These are phyloP conservation scores for Malassezia cuniculi DNA, from an alignment of 1,284 basidiomycete species.

Conservation along the genomic window DNA sequence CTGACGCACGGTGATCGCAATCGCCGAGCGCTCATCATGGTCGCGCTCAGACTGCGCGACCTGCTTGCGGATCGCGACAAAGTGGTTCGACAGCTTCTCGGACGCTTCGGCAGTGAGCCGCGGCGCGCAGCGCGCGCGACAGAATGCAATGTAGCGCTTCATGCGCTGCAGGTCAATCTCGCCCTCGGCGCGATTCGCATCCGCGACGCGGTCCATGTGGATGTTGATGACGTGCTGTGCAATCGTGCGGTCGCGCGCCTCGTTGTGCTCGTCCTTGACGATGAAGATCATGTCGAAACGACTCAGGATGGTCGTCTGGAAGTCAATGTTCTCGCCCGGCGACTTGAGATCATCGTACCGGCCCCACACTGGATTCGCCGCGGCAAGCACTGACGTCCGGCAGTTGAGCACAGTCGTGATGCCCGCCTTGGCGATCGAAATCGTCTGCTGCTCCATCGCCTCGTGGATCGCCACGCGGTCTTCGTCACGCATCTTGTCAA, in stretches of 20 bases:
- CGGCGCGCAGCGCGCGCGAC: constrained; percentile 92
- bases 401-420: constrained; percentile 97
- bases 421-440: constrained; percentile 97
- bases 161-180: constrained; percentile 96
- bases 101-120: constrained; percentile 81
- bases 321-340: constrained; percentile 96
- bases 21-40: constrained; percentile 91
- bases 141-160: constrained; percentile 93
- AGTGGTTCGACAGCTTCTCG: constrained; percentile 93
- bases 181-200: constrained; percentile 54
- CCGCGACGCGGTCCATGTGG: constrained; percentile 79
- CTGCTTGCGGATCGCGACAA: constrained; percentile 83
- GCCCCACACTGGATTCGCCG: constrained; percentile 96
- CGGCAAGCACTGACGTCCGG: constrained; percentile 86
- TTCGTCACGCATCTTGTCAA: constrained; percentile 99
- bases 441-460: constrained; percentile 99
- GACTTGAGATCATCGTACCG: constrained; percentile 94
- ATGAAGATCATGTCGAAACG: constrained; percentile 99
- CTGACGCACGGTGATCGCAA: constrained; percentile 97
- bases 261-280: constrained; percentile 95
- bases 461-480: constrained; percentile 98
- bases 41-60: constrained; percentile 92
- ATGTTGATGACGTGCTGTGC: constrained; percentile 98
- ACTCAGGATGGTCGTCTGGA: constrained; percentile 94
- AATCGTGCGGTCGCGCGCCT: constrained; percentile 79